phyloP scores from a whole-genome alignment of 2,329 filamentous ascomycete species.

The Penicillium sp. region DNA sequence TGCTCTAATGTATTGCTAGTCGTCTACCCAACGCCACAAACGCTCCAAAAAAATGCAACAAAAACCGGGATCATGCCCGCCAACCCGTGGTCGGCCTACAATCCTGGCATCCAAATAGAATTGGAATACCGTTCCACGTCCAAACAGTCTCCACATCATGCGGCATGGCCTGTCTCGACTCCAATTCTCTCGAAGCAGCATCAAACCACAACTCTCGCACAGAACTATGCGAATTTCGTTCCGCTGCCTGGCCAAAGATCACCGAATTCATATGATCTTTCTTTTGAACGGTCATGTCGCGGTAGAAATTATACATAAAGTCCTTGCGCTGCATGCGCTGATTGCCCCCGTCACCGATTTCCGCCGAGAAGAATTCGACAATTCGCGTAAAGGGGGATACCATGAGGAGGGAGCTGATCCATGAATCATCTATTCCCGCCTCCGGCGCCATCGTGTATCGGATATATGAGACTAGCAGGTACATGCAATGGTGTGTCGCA shows the following conservation, averaged over 20 bases:
- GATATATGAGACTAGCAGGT: constrained; percentile 45
- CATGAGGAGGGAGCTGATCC: constrained; percentile 48
- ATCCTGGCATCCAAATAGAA: constrained; percentile 42
- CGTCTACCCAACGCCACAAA: constrained; percentile 21
- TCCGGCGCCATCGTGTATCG: constrained; percentile 43
- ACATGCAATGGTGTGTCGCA: constrained; percentile 49
- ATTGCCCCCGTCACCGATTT: constrained; percentile 47
- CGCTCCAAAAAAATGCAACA: constrained; percentile 17
- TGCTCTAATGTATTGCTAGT: not conserved
- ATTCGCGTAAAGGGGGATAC: constrained; percentile 45
- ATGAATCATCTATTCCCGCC: constrained; percentile 39
- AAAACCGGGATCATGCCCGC: constrained; percentile 32
- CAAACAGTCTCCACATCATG: constrained; percentile 41
- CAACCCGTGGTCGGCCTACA: constrained; percentile 38
- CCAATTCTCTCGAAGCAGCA: constrained; percentile 39
- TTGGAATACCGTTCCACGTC: constrained; percentile 40
- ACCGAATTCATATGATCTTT: constrained; percentile 44
- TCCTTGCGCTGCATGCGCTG: constrained; percentile 47
- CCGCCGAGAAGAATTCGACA: constrained; percentile 49
- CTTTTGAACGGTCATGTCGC: constrained; percentile 42
- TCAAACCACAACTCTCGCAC: constrained; percentile 48
- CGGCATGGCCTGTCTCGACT: constrained; percentile 31
- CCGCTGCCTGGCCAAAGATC: constrained; percentile 40
- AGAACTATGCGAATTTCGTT: constrained; percentile 36
- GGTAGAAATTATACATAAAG: constrained; percentile 50